These are phyloP conservation scores for Wickerhamomyces chaumierensis DNA, from an alignment of 805 yeast genomes.

Conservation along the genomic window DNA sequence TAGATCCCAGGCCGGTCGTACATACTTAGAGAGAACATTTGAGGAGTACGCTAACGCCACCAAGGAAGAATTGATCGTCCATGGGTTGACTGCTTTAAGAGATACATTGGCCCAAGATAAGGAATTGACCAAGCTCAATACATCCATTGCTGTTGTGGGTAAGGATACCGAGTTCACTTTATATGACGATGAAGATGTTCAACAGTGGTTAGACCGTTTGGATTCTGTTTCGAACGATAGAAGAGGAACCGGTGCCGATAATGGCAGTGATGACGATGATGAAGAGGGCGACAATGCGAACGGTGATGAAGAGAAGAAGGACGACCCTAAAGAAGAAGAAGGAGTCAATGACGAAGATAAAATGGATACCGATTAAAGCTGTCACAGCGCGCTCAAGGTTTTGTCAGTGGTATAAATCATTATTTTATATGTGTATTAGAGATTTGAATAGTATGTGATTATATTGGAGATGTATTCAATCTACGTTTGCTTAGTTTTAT, in stretches of 20 bases:
- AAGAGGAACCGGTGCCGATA: slow-evolving; percentile 19
- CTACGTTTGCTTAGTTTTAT: no score
- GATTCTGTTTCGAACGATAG: slow-evolving; percentile 55
- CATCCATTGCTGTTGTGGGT: slow-evolving; percentile 91
- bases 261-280: slow-evolving; percentile 15
- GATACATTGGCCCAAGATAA: slow-evolving; percentile 93
- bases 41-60: slow-evolving; percentile 51
- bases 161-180: slow-evolving; percentile 60
- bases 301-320: slow-evolving; percentile 9
- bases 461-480: no score
- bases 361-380: slow-evolving; percentile 24
- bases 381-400: no score
- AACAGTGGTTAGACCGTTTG: slow-evolving; percentile 68
- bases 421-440: no score
- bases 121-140: slow-evolving; percentile 72
- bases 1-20: slow-evolving; percentile 95
- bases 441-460: no score
- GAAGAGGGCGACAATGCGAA: slow-evolving; percentile 13
- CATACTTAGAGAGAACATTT: slow-evolving; percentile 81
- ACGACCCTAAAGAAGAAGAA: slow-evolving; percentile 7
- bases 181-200: slow-evolving; percentile 77
- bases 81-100: slow-evolving; percentile 82
- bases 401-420: no score
- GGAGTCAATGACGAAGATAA: slow-evolving; percentile 17
- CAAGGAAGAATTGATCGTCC: slow-evolving; percentile 67